Base-by-base conservation (phyloP, 2,329 filamentous ascomycete species). In the Phialophora macrospora region DNA sequence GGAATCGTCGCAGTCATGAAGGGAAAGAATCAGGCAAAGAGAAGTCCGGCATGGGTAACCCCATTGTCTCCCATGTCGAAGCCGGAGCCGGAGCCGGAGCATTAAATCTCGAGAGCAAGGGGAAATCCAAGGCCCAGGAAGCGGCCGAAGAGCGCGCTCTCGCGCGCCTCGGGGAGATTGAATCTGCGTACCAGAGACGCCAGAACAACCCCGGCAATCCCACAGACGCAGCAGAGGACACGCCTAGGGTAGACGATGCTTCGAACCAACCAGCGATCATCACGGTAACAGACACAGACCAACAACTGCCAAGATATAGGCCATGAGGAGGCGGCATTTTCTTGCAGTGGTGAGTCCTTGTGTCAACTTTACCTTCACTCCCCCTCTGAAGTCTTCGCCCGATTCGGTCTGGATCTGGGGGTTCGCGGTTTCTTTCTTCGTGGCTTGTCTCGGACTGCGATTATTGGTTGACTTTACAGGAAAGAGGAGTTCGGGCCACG, bases 121-220 rank as follows among this genome's bases (percentile, higher is more conserved):
- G 12, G 41, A 64, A 64, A 38, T 57, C 62, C 8, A 67, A 67
- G 46, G 65, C 41, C 4, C 34, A 67, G 44, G 65, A 67, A 49
- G 65, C 65, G n/a, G 65, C 65, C 6, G 65, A 67, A 59, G 65
- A 67, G 20, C 61, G 62, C 11, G 57, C 57, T 14, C 63, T 51
- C 4, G 58, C 57, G 9, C 57, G 58, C 7, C 24, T 63, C 17
- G 30, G 20, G 11, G 54, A 24, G 52, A 46, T 62, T 9, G 52
- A 60, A 62, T 41, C 28, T 8, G 3, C 32, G 11, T 60, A 60
- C 11, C 58, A 60, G 32, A 51, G 46, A 12, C 46, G 58, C 6
- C n/a, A 17, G 24, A 11, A 60, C 12, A 12, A 12, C 7, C 22
- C 58, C 22, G 6, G 20, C 28, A 17, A 17, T 2, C 3, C 12